Evolutionary conservation across 1,284 basidiomycete genomes (phyloP).

Genomic region (Boletus albobrunnescens): DNA sequence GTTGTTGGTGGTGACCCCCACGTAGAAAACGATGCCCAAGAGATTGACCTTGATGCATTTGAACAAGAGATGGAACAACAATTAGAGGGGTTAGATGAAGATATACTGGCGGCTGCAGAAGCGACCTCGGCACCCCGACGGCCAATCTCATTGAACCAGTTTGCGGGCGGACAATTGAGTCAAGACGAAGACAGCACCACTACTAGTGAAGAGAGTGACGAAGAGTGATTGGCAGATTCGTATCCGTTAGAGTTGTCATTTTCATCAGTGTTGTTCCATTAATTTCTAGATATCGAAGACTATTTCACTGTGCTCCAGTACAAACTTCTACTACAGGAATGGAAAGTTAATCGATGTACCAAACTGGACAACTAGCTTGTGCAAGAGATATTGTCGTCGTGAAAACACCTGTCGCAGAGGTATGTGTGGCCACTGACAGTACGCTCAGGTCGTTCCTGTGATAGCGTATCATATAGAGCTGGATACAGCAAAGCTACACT

Average conservation of each 20-base stretch:
- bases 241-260: constrained; percentile 1
- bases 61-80: constrained; percentile 45
- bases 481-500: background rate
- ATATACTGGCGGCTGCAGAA: constrained; percentile 42
- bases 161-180: constrained; percentile 41
- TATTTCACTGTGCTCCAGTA: constrained; percentile 1
- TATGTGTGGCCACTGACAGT: constrained; percentile 1
- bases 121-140: constrained; percentile 28
- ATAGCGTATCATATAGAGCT: background rate
- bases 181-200: constrained; percentile 57
- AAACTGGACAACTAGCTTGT: constrained; percentile 15
- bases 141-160: constrained; percentile 54
- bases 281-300: constrained; percentile 7
- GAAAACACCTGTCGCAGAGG: background rate
- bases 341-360: constrained; percentile 4
- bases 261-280: constrained; percentile 1
- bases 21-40: constrained; percentile 38
- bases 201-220: constrained; percentile 67
- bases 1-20: constrained; percentile 37
- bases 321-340: constrained; percentile 1
- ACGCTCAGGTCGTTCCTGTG: constrained; percentile 2
- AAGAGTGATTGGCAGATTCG: constrained; percentile 49
- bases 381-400: constrained; percentile 13
- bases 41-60: constrained; percentile 49
- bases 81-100: constrained; percentile 37